A percentile compares a stretch with the other conserved stretches of the same genome.
phyloP scores from a whole-genome alignment of 2,329 filamentous ascomycete genomes.

The Pseudonectria buxi region DNA sequence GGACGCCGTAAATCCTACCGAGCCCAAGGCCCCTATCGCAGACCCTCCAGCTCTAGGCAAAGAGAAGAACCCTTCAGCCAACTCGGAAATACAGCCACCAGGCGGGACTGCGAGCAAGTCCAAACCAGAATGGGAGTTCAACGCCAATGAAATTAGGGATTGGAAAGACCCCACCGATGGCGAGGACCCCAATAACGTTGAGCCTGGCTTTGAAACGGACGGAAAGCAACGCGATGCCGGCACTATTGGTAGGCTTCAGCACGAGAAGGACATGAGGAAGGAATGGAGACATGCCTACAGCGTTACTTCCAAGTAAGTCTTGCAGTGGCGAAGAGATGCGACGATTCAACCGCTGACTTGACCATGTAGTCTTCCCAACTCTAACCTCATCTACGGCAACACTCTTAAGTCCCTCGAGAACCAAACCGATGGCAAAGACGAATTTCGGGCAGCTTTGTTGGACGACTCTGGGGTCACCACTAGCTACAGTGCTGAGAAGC shows the following conservation, averaged over 20 bases:
- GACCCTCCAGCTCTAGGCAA: too few relatives aligned
- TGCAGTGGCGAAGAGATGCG: constrained; percentile 13
- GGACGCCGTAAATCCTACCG: constrained; percentile 3
- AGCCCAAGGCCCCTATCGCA: too few relatives aligned
- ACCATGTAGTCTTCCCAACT: constrained; percentile 33
- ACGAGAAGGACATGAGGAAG: constrained; percentile 38
- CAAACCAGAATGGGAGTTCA: constrained; percentile 27
- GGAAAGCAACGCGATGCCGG: constrained; percentile 27
- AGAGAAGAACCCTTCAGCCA: too few relatives aligned
- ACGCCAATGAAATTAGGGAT: constrained; percentile 27
- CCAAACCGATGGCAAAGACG: constrained; percentile 30
- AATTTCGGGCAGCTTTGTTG: constrained; percentile 24
- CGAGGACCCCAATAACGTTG: constrained; percentile 29
- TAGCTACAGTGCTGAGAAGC: constrained; percentile 38
- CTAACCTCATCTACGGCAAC: constrained; percentile 50
- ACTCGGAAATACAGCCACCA: too few relatives aligned
- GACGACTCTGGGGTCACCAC: constrained; percentile 28
- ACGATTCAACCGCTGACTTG: constrained; percentile 1
- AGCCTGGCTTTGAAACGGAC: constrained; percentile 31
- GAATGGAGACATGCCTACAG: constrained; percentile 35
- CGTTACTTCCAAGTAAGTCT: constrained; percentile 34
- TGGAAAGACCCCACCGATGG: constrained; percentile 30
- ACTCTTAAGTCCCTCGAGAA: constrained; percentile 42
- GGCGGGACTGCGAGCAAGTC: neutral
- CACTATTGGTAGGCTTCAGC: constrained; percentile 28